Conservation (phyloP, 495 filamentous ascomycete species). For the Astrothelium macrocarpum region DNA sequence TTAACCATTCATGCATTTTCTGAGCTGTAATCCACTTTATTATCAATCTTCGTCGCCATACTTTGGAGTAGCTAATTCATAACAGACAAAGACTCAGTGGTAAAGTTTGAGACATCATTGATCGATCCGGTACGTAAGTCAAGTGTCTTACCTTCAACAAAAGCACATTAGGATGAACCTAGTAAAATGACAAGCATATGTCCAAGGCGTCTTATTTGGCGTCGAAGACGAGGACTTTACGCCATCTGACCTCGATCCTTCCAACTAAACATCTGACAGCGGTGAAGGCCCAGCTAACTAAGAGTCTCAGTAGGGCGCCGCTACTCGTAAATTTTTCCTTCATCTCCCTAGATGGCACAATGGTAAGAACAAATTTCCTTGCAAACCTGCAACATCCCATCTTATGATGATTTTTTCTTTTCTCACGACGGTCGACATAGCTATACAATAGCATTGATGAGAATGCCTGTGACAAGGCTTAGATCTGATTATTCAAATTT, state of each 20-base stretch:
- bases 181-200: constrained; percentile 76
- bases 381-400: constrained; percentile 30
- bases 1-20: constrained; percentile 67
- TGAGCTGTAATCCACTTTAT: neutral
- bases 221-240: constrained; percentile 52
- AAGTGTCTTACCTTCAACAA: neutral
- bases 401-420: constrained; percentile 61
- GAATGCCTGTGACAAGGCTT: constrained; percentile 21
- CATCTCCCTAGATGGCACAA: no score
- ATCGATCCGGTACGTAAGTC: neutral
- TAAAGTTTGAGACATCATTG: no score
- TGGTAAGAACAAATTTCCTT: constrained; percentile 13
- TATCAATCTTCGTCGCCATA: neutral
- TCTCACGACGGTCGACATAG: constrained; percentile 99
- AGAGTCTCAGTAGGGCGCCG: no score
- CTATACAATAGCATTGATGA: constrained; percentile 44
- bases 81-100: neutral
- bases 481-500: constrained; percentile 8
- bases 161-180: neutral
- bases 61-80: neutral
- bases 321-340: no score
- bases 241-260: constrained; percentile 7
- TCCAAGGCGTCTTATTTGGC: constrained; percentile 50
- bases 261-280: constrained; percentile 19
- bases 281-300: neutral